These are phyloP conservation scores for Veloboletus limbatus DNA, from an alignment of 1,284 basidiomycete species.

Conservation along the genomic window DNA sequence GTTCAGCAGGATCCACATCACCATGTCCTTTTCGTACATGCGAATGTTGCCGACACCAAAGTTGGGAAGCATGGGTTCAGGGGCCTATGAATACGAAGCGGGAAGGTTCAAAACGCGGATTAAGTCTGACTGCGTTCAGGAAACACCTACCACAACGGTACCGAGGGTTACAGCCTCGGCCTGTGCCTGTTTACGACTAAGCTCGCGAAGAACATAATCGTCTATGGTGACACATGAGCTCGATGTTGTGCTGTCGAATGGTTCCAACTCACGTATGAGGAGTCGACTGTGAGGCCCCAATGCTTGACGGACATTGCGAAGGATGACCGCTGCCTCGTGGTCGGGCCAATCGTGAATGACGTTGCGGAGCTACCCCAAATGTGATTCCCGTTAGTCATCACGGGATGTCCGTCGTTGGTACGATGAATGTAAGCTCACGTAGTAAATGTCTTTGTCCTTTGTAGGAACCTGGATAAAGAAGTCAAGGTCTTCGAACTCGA, in stretches of 20 bases:
- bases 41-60: conserved; percentile 34
- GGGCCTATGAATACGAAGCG: conserved; percentile 32
- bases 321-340: conserved; percentile 22
- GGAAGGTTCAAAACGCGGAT: neutral
- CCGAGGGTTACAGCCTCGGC: conserved; percentile 15
- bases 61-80: conserved; percentile 36
- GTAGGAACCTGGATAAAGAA: conserved; percentile 31
- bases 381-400: neutral
- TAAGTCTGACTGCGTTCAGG: too few species aligned
- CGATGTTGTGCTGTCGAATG: neutral
- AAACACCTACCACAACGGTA: conserved; percentile 15
- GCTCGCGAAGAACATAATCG: conserved; percentile 23
- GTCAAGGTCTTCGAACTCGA: conserved; percentile 30
- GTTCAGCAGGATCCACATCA: conserved; percentile 33
- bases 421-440: conserved; percentile 20
- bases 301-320: conserved; percentile 29
- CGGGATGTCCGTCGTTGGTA: neutral
- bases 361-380: conserved; percentile 24
- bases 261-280: conserved; percentile 26
- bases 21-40: conserved; percentile 32
- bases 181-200: conserved; percentile 17
- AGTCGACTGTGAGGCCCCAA: conserved; percentile 29
- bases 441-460: conserved; percentile 31
- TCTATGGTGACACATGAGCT: conserved; percentile 14
- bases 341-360: conserved; percentile 35